phyloP scores from a whole-genome alignment of 1,284 basidiomycete species.

The Microbotryum lychnidis-dioicae region DNA sequence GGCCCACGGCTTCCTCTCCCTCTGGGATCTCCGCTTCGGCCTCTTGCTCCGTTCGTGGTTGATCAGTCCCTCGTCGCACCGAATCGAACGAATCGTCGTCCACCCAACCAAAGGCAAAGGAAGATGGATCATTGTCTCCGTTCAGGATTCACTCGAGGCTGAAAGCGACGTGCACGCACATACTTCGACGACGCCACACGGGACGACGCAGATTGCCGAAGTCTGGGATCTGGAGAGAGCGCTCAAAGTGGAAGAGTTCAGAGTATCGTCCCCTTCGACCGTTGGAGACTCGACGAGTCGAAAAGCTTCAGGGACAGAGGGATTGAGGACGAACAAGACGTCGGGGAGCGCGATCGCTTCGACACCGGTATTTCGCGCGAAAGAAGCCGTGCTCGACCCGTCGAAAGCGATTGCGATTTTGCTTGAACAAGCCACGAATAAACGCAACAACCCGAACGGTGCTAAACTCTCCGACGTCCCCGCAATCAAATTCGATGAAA shows the following conservation, averaged over 20 bases:
- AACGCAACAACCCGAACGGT: too few relatives aligned
- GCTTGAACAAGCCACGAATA: slow-evolving; percentile 40
- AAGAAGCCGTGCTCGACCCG: slow-evolving; percentile 54
- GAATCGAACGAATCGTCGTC: slow-evolving; percentile 61
- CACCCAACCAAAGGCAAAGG: slow-evolving; percentile 71
- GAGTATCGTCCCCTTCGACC: slow-evolving; percentile 1
- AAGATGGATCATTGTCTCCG: slow-evolving; percentile 72
- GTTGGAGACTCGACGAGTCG: too few relatives aligned
- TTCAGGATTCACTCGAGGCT: slow-evolving; percentile 47
- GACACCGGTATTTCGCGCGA: slow-evolving; percentile 33
- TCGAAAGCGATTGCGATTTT: slow-evolving; percentile 58
- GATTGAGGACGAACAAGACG: too few relatives aligned
- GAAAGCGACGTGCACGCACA: background rate
- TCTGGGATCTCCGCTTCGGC: slow-evolving; percentile 94
- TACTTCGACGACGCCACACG: background rate
- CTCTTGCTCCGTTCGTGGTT: slow-evolving; percentile 82
- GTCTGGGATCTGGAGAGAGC: slow-evolving; percentile 69
- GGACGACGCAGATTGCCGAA: slow-evolving; percentile 40
- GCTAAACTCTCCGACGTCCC: background rate
- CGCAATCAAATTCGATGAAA: background rate
- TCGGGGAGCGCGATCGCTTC: background rate
- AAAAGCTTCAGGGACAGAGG: too few relatives aligned
- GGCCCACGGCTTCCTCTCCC: slow-evolving; percentile 65
- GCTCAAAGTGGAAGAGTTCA: slow-evolving; percentile 57
- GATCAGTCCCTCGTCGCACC: slow-evolving; percentile 43